Percentiles rank a stretch among this genome's conserved stretches.
phyloP scores from a whole-genome alignment of 208 protist genomes.

The Wallacemonas collosoma region DNA sequence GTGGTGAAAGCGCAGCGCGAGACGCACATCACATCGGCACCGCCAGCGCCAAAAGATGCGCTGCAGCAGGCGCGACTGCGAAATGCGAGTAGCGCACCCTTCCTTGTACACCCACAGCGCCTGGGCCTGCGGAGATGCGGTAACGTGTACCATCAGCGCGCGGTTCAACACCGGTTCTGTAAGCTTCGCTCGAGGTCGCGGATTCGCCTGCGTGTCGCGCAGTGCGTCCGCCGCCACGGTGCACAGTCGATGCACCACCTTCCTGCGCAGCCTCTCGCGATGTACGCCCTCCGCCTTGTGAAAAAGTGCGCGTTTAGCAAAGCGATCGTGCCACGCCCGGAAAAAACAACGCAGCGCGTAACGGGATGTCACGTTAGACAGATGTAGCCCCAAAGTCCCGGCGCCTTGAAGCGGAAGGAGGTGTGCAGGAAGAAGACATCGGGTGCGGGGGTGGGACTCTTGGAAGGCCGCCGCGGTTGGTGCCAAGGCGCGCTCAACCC shows the following conservation, averaged over 20 bases:
- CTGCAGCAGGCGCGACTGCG: slow-evolving; percentile 18
- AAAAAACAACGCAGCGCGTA: slow-evolving; percentile 8
- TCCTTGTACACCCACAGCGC: slow-evolving; percentile 16
- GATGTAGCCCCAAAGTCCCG: neutral
- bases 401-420: too few species aligned
- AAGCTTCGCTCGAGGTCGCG: neutral
- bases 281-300: neutral
- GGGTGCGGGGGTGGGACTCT: neutral
- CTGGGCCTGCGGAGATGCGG: neutral
- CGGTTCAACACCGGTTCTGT: neutral
- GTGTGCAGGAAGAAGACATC: neutral
- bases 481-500: slow-evolving; percentile 9
- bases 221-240: neutral
- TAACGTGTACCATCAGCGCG: slow-evolving; percentile 9
- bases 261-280: neutral
- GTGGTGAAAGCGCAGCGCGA: neutral
- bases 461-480: slow-evolving; percentile 10
- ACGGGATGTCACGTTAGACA: neutral
- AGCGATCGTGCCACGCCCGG: neutral
- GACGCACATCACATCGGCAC: slow-evolving; percentile 5
- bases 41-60: slow-evolving; percentile 32
- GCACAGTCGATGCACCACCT: slow-evolving; percentile 1
- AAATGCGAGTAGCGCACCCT: slow-evolving; percentile 10
- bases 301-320: neutral
- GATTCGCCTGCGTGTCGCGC: neutral